Percentiles rank a stretch among this genome's conserved stretches.
phyloP scores from a whole-genome alignment of 83 land plant species.

The Picea abies region DNA sequence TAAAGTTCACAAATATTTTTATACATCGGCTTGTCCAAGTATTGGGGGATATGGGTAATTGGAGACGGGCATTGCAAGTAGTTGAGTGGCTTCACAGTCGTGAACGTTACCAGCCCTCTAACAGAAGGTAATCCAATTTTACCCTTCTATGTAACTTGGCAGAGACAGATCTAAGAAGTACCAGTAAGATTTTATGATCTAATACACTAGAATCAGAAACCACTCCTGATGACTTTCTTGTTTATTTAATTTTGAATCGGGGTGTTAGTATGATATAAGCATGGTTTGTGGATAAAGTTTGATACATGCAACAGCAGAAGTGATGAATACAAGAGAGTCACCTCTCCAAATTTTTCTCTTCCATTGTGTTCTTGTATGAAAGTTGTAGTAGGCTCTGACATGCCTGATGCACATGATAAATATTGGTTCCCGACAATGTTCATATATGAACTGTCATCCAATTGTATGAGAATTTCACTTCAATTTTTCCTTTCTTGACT shows the following conservation, averaged over 20 bases:
- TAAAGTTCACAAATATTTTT: constrained; percentile 76
- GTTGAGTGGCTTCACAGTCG: constrained; percentile 87
- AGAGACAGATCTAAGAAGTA: neutral
- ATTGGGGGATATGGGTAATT: constrained; percentile 77
- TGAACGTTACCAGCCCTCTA: constrained; percentile 65
- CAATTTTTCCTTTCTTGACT: no score
- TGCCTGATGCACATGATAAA: no score
- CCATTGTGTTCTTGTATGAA: no score
- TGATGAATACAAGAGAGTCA: no score
- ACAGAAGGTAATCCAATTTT: constrained; percentile 52
- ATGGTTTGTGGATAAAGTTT: neutral
- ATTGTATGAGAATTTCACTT: neutral
- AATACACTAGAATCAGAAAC: neutral
- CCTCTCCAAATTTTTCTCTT: no score
- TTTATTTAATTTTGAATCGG: neutral
- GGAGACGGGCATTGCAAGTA: constrained; percentile 85
- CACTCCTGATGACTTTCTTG: no score
- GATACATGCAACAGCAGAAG: no score
- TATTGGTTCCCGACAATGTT: neutral
- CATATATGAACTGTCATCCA: neutral
- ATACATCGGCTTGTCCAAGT: constrained; percentile 68
- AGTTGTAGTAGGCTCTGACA: no score
- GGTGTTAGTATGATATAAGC: neutral
- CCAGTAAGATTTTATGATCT: neutral
- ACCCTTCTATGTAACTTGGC: neutral